Evolutionary conservation across 169 alveolate genomes (phyloP), one percentile per base, ranked within the genome.

Genomic region (Plasmodium vivax): DNA sequence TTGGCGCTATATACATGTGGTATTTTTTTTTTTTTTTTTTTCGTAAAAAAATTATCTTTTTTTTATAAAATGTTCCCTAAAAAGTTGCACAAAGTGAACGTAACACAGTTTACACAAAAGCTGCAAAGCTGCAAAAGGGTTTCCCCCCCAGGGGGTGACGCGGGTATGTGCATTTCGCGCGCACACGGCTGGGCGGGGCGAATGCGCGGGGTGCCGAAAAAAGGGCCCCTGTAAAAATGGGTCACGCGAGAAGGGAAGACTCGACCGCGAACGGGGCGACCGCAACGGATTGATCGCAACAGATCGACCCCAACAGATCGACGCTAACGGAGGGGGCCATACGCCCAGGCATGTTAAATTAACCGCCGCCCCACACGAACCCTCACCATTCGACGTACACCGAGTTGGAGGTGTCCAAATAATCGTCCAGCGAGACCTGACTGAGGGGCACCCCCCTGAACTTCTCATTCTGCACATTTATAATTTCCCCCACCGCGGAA

Each of bases 401-500:
- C 10, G 95, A 92, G 36, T 92, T 41, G 1, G 92, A 51, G 9
- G 92, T 92, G 36, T 92, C 92, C 43, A 92, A 54, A 81, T 92
- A 92, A 34, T 92, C 92, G 74, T 45, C 36, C 68, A 92, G 32
- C 8, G 92, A 38, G 14, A 92, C 58, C 27, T 92, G 51, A 47
- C 62, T 27, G 45, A 92, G 45, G 27, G 95, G 68, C 27, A 71
- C 43, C 72, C 83, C 75, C 56, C 68, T 73, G 30, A 74, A 82
- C 32, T 92, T 83, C 7, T 92, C 82, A 79, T 92, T 54, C 30
- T 92, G 92, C 79, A 92, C 92, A 92, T 92, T 81, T 81, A 92
- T 92, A 72, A 92, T 92, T 92, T 92, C 95, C 34, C 95, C 95
- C 19, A 92, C 83, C 45, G 83, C 84, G 14, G 95, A 51, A 71